Percentiles rank a stretch among this genome's conserved stretches.
phyloP scores from a whole-genome alignment of 1,139 yeast species.

The Kazachstania sp. region DNA sequence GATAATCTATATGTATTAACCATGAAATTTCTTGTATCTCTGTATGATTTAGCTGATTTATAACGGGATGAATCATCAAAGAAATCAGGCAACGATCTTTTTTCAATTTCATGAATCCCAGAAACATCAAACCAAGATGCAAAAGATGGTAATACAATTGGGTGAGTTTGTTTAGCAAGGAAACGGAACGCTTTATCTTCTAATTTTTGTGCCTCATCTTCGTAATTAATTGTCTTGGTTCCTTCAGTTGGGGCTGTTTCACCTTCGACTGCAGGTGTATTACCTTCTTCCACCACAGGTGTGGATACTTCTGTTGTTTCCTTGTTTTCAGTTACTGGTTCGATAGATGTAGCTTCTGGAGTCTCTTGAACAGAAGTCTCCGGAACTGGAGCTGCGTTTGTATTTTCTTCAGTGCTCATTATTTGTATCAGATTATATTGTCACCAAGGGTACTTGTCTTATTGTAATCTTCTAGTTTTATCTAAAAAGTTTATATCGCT shows the following conservation, averaged over 20 bases:
- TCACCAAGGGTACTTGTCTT: too few relatives aligned
- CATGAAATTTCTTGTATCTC: constrained; percentile 63
- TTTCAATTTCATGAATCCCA: constrained; percentile 65
- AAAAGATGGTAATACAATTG: constrained; percentile 71
- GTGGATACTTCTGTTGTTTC: constrained; percentile 1
- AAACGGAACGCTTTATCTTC: constrained; percentile 42
- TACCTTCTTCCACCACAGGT: too few relatives aligned
- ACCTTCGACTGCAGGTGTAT: background rate
- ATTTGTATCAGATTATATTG: too few relatives aligned
- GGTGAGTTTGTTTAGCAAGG: constrained; percentile 46
- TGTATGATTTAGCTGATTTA: constrained; percentile 64
- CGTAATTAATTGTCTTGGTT: constrained; percentile 28
- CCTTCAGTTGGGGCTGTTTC: constrained; percentile 11
- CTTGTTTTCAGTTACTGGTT: background rate
- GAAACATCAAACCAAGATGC: constrained; percentile 78
- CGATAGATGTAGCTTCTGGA: background rate
- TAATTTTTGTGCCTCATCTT: constrained; percentile 35
- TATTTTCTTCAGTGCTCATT: constrained; percentile 1
- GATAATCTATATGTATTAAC: constrained; percentile 77
- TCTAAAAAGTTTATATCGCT: too few relatives aligned
- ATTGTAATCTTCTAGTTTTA: too few relatives aligned
- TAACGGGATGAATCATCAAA: constrained; percentile 58
- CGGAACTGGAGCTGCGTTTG: background rate
- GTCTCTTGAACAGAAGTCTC: background rate
- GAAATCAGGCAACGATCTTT: constrained; percentile 76